Percentiles rank a stretch among this genome's conserved stretches.
Conservation (phyloP, 352 stramenopile species). For the Globisporangium orthogonon region DNA sequence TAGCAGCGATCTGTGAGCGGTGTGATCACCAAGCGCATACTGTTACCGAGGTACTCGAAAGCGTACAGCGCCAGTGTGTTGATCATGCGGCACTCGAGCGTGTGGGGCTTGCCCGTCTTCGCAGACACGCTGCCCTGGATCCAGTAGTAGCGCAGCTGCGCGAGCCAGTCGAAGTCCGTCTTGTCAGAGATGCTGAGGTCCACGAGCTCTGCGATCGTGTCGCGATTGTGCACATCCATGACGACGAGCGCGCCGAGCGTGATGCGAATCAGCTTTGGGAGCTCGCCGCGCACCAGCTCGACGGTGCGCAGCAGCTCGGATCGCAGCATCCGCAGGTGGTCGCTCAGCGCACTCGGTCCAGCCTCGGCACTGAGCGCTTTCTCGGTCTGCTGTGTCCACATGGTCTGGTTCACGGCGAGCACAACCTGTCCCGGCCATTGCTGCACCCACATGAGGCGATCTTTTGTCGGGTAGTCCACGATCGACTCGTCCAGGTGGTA, state of each 20-base stretch:
- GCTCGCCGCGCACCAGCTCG: slow-evolving; percentile 88
- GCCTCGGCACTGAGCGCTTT: slow-evolving; percentile 32
- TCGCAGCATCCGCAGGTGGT: slow-evolving; percentile 61
- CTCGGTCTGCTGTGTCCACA: slow-evolving; percentile 89
- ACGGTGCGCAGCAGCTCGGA: slow-evolving; percentile 87
- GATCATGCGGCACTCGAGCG: slow-evolving; percentile 89
- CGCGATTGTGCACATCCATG: slow-evolving; percentile 94
- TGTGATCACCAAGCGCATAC: slow-evolving; percentile 90
- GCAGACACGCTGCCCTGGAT: slow-evolving; percentile 73
- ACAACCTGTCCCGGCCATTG: slow-evolving; percentile 92
- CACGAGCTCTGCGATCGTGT: slow-evolving; percentile 90
- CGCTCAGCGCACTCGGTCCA: slow-evolving; percentile 36
- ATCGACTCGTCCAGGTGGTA: slow-evolving; percentile 82
- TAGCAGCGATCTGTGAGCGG: slow-evolving; percentile 91
- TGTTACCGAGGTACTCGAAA: slow-evolving; percentile 92
- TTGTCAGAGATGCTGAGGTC: slow-evolving; percentile 69
- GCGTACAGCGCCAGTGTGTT: slow-evolving; percentile 90
- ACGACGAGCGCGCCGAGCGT: slow-evolving; percentile 90
- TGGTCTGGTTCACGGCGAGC: slow-evolving; percentile 89
- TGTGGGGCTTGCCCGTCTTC: slow-evolving; percentile 82
- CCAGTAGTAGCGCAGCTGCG: slow-evolving; percentile 93
- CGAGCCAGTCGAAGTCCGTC: slow-evolving; percentile 92
- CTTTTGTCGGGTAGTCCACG: slow-evolving; percentile 80
- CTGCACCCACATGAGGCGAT: slow-evolving; percentile 88
- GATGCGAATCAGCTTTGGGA: slow-evolving; percentile 90